Evolutionary conservation across 2,329 filamentous ascomycete species (phyloP), one percentile per base, ranked within the genome.

Genomic region (Epichloe hybrida): DNA sequence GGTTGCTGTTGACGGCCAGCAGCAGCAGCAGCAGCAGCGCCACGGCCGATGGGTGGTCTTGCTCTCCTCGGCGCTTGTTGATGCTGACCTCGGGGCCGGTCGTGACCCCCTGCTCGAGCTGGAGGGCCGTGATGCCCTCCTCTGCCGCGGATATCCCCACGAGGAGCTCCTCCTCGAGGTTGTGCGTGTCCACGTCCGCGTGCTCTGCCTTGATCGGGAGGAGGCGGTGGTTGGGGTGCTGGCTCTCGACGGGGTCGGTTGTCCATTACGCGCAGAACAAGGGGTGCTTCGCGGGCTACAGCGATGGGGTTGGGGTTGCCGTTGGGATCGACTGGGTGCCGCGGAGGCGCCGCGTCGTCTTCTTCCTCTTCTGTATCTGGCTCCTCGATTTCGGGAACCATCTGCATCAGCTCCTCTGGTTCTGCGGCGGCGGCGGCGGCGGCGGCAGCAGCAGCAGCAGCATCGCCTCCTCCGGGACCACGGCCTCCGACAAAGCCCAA

Each of bases 271-370:
- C 77, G 70, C 34, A 80, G 70, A 12, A 80, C 75, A 11, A 80
- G 69, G 4, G 77, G 77, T 1, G 73, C 77, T 58, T 80, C 77
- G 2, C 73, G 72, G 41, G 73, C 76, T n/a, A 80, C 69, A 17
- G 61, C 69, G 45, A 72, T 67, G 48, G 63, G 63, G 47, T 58
- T 60, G n/a, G 52, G 61, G 20, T 57, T 55, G 21, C 49, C 60
- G 21, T 58, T 56, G 20, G 50, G 62, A 54, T 59, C 64, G 52
- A 59, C 56, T 43, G 57, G 60, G 40, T 57, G 60, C 43, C 55
- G 58, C 37, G 54, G 58, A 40, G 55, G 58, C 20, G 27, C 45
- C 9, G 42, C 48, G 4, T 59, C 63, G 20, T 56, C 58, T 48
- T 61, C 65, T 17, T 46, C 51, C 8, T 66, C 64, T 15, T 54